Evolutionary conservation across 805 yeast species (phyloP), one percentile per base, ranked within the genome.

Genomic region (Tetrapisispora phaffii): DNA sequence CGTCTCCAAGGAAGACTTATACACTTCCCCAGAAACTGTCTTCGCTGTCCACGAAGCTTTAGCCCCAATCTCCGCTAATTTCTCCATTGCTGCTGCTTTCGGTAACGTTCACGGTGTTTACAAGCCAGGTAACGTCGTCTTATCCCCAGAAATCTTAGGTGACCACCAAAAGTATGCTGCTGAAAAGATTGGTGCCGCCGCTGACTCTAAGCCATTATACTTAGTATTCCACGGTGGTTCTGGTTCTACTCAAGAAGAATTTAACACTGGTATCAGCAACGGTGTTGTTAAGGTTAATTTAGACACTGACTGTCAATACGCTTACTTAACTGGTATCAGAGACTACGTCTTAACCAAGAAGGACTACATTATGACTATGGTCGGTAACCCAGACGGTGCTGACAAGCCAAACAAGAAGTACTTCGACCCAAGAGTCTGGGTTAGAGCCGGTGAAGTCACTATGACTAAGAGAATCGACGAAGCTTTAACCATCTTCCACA

Each of bases 371-470:
- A 59, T 77, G 75, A 53, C 83, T 47, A 85, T 73, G 73, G 96
- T 93, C 63, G 98, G 98, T 74, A 93, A 93, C 94, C 98, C 98
- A 74, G 96, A 90, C 19, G 98, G 97, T 72, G 90, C 75, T 47
- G 97, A 93, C 75, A 85, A 87, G 79, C 98, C 98, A 76, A 93
- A 93, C 90, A 93, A 93, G 89, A 93, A 93, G 78, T 88, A 75
- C 87, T 93, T 87, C 69, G 98, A 93, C 76, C 98, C 98, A 75
- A 90, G 98, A 82, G 97, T 89, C 73, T 93, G 98, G 98, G 97
- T 93, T 58, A 89, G 97, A 80, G 97, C 90, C 76, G 97, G 98
- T 79, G 98, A 93, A 80, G 88, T 88, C 88, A 88, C 97, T 67
- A 90, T 93, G 97, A 58, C 80, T 57, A 73, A 70, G 58, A 86